Evolutionary conservation across 495 filamentous ascomycete species (phyloP).

Genomic region (Ramalina intermedia): DNA sequence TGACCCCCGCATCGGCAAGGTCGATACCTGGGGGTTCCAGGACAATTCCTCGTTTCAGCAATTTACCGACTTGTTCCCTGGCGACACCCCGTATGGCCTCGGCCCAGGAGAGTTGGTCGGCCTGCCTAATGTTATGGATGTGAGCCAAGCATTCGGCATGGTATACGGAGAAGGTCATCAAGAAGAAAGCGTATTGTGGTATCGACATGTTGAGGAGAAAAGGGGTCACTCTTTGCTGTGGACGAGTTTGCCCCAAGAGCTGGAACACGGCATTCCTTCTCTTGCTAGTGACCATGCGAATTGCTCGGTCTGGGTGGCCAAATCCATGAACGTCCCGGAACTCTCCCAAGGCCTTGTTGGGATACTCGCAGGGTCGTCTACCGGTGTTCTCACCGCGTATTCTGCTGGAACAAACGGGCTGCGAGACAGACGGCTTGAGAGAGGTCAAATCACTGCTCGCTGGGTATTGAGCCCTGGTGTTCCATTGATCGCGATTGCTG

Average conservation of each 20-base stretch:
- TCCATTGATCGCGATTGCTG: constrained; percentile 71
- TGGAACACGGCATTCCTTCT: constrained; percentile 56
- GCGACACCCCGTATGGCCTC: constrained; percentile 60
- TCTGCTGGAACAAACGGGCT: constrained; percentile 55
- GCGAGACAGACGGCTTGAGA: constrained; percentile 48
- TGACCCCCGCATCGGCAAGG: constrained; percentile 59
- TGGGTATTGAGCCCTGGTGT: constrained; percentile 90
- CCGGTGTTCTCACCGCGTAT: constrained; percentile 74
- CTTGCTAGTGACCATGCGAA: constrained; percentile 42
- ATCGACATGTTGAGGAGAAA: constrained; percentile 57
- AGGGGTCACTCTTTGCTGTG: constrained; percentile 58
- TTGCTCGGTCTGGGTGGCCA: constrained; percentile 83
- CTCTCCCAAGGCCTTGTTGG: constrained; percentile 66
- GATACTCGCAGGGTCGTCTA: constrained; percentile 70
- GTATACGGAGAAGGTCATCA: constrained; percentile 75
- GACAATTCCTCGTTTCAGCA: constrained; percentile 61
- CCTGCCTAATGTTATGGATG: constrained; percentile 73
- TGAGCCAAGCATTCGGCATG: constrained; percentile 73
- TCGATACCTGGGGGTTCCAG: constrained; percentile 71
- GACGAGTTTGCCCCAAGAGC: constrained; percentile 32
- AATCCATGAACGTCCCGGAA: constrained; percentile 53
- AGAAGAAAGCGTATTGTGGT: constrained; percentile 56
- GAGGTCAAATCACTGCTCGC: constrained; percentile 65
- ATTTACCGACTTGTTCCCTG: constrained; percentile 59
- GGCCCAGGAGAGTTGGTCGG: constrained; percentile 62